phyloP scores from a whole-genome alignment of 2,329 filamentous ascomycete genomes.

The Elsinoe arachidis region DNA sequence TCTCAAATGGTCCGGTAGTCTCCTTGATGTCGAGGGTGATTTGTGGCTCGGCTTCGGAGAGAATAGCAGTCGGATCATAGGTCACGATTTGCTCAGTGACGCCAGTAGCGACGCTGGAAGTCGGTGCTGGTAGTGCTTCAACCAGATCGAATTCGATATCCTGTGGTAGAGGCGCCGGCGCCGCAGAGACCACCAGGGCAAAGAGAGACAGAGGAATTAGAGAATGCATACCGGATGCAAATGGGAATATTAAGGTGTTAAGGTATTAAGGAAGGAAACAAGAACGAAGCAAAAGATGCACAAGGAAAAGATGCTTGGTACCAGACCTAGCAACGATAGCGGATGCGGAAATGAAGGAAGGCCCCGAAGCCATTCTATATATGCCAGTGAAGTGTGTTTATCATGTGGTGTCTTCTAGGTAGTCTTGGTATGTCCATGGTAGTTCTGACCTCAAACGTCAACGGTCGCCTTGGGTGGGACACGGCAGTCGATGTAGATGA shows the following conservation, averaged over 20 bases:
- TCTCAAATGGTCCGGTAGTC: conserved; percentile 7
- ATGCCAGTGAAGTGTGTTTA: background rate
- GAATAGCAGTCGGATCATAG: conserved; percentile 15
- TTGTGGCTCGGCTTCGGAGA: conserved; percentile 12
- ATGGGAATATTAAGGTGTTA: background rate
- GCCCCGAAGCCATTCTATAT: background rate
- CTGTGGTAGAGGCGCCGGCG: conserved; percentile 14
- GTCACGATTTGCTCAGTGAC: conserved; percentile 13
- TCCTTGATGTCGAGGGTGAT: conserved; percentile 7
- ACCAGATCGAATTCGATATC: conserved; percentile 17
- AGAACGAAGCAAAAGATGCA: background rate
- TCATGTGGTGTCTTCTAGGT: background rate
- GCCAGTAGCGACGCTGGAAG: conserved; percentile 13
- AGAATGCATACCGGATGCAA: conserved; percentile 14
- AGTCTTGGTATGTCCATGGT: background rate
- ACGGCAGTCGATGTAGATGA: background rate
- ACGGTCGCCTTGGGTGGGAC: conserved; percentile 1
- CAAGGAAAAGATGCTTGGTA: background rate
- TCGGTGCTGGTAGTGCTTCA: conserved; percentile 13
- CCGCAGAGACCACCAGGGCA: conserved; percentile 7
- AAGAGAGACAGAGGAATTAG: conserved; percentile 1
- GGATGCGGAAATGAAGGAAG: background rate
- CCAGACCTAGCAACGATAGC: conserved; percentile 2
- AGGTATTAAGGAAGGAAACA: background rate
- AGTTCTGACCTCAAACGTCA: background rate